Conservation (phyloP, 495 filamentous ascomycete genomes). For the Aspergillus egyptiacus region DNA sequence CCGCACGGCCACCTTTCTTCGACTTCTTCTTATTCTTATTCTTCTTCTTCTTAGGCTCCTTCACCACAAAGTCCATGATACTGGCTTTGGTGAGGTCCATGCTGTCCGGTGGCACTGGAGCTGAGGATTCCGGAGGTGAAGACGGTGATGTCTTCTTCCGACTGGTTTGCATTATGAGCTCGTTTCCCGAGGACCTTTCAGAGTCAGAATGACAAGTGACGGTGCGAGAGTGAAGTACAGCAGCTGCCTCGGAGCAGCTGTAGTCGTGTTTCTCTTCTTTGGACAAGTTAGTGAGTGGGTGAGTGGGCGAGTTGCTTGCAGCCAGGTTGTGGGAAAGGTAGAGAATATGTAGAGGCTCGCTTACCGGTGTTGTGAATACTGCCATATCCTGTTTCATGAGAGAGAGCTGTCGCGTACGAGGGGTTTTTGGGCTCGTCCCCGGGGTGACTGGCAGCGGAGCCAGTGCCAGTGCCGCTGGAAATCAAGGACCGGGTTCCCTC, state of each 20-base stretch:
- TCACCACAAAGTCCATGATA: constrained; percentile 7
- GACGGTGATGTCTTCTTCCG: not conserved
- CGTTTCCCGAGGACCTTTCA: not conserved
- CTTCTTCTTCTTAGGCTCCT: not conserved
- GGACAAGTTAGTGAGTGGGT: too few species aligned
- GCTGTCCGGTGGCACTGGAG: not conserved
- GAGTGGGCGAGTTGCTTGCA: too few species aligned
- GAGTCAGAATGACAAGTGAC: constrained; percentile 1
- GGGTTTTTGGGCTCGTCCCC: not conserved
- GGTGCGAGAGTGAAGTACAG: too few species aligned
- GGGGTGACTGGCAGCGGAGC: not conserved
- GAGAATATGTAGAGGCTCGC: too few species aligned
- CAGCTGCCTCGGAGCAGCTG: too few species aligned
- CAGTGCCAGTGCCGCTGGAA: too few species aligned
- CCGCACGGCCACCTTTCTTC: not conserved
- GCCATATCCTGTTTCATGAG: not conserved
- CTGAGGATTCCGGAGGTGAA: too few species aligned
- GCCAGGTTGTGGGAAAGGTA: too few species aligned
- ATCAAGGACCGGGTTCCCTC: too few species aligned
- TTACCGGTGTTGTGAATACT: not conserved
- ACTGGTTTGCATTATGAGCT: too few species aligned
- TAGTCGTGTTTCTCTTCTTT: too few species aligned
- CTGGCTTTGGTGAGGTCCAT: constrained; percentile 3
- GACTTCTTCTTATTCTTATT: constrained; percentile 15
- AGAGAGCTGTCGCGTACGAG: not conserved